Base-by-base conservation (phyloP, 2,329 filamentous ascomycete genomes). In the Chaetomiaceae sp. region DNA sequence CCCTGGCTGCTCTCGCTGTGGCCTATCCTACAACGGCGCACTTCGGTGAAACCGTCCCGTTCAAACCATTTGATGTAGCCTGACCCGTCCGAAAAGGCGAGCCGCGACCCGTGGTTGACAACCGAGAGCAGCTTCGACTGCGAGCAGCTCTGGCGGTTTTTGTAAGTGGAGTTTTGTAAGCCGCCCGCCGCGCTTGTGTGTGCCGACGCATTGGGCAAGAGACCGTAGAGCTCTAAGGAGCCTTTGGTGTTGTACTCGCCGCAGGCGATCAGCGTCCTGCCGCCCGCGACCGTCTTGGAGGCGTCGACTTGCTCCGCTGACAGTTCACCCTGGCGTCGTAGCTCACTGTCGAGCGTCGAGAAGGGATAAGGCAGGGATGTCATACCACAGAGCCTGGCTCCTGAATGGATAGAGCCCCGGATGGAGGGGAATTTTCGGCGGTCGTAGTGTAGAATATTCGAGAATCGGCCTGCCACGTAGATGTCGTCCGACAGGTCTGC, bases 221-320 rank as follows among this genome's bases (percentile, higher is more conserved):
- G 71, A 13, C 84, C 83, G 67, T 95, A 96, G n/a, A 96, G 73
- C 65, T 97, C 92, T 2, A 97, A 74, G 0, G 87, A 91, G 0
- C 92, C 92, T 67, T 94, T 91, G 29, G 87, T 89, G 62, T 94
- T 95, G 72, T 96, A 96, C 65, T 92, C 89, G 5, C 91, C 92
- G 34, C 87, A 89, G 2, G 90, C 89, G 47, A 96, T 80, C 23
- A 96, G 70, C 0, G 86, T 90, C 41, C 85, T 76, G 0, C 84
- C 79, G 11, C 68, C 78, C 0, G 70, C 62, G 0, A 68, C 66
- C n/a, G 64, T 69, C 60, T 85, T 85, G n/a, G 76, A 75, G 16
- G 73, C 71, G 57, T 68, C 72, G 11, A 82, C 73, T 58, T 76
- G 76, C 51, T 80, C 77, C 49, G 75, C 68, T 10, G 82, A 79